Evolutionary conservation across 2,329 filamentous ascomycete genomes (phyloP).

Genomic region (Cladophialophora bantiana): DNA sequence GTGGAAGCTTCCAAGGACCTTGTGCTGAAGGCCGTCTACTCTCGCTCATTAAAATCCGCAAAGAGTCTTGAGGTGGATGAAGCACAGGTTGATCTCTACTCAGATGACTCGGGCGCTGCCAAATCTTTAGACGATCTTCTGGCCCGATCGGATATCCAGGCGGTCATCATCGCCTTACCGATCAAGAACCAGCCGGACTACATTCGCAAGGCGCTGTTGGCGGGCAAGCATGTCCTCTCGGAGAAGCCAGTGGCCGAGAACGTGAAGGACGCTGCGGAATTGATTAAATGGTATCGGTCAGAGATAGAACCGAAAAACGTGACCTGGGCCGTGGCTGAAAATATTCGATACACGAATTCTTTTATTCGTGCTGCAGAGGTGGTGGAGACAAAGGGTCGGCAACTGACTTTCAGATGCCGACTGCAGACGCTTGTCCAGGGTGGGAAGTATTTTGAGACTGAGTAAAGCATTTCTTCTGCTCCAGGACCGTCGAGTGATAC

Average conservation of each 20-base stretch:
- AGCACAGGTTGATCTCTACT: constrained; percentile 59
- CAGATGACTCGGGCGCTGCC: constrained; percentile 58
- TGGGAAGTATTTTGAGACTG: constrained; percentile 59
- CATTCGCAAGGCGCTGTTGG: constrained; percentile 57
- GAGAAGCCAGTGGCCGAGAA: constrained; percentile 67
- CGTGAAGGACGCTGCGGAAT: constrained; percentile 57
- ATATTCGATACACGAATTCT: constrained; percentile 61
- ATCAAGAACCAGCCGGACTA: constrained; percentile 61
- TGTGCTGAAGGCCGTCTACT: constrained; percentile 64
- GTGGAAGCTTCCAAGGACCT: constrained; percentile 56
- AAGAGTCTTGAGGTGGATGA: constrained; percentile 49
- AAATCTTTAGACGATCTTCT: constrained; percentile 57
- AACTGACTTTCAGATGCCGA: constrained; percentile 60
- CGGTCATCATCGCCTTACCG: constrained; percentile 62
- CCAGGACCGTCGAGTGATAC: constrained; percentile 50
- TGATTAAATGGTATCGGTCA: constrained; percentile 59
- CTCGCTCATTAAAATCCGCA: constrained; percentile 64
- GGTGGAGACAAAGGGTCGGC: constrained; percentile 55
- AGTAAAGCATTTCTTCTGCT: constrained; percentile 43
- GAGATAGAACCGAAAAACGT: constrained; percentile 50
- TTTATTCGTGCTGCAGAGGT: constrained; percentile 56
- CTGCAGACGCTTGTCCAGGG: constrained; percentile 56
- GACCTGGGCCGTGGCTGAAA: constrained; percentile 62
- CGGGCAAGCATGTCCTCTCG: constrained; percentile 63
- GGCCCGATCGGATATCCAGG: constrained; percentile 56